A percentile compares a stretch with the other conserved stretches of the same genome.
These are phyloP conservation scores for Strigomonas galati DNA, from an alignment of 208 protist genomes.

Conservation along the genomic window DNA sequence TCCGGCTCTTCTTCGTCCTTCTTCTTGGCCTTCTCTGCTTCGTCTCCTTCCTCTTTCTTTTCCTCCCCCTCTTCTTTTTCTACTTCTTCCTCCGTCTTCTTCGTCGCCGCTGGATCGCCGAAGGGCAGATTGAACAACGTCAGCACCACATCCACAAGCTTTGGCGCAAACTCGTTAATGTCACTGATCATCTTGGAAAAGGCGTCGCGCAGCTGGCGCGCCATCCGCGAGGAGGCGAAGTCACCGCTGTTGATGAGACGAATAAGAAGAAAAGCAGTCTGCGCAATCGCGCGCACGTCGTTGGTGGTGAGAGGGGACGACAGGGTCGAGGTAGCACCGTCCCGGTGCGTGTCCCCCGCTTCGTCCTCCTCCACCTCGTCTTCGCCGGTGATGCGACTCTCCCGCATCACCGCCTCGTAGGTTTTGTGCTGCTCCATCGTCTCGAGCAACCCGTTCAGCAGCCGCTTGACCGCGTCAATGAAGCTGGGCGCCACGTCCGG, in stretches of 20 bases:
- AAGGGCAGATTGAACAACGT: slow-evolving; percentile 3
- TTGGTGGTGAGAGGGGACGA: neutral
- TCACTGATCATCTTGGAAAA: neutral
- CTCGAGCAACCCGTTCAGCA: neutral
- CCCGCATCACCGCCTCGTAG: neutral
- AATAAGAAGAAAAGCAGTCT: neutral
- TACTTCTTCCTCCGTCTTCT: neutral
- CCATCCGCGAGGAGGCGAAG: neutral
- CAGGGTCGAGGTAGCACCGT: too few relatives aligned
- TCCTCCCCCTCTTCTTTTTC: neutral
- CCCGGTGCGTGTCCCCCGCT: neutral
- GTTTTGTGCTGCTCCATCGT: neutral
- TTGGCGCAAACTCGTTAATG: slow-evolving; percentile 2
- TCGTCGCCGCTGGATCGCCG: neutral
- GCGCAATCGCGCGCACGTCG: neutral
- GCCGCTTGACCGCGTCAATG: neutral
- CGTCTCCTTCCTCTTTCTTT: neutral
- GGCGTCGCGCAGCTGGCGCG: slow-evolving; percentile 3
- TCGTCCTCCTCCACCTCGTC: neutral
- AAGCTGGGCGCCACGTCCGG: neutral
- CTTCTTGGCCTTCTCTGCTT: neutral
- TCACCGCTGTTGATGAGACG: neutral
- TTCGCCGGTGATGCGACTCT: neutral
- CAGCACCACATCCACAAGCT: neutral
- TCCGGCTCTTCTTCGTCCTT: slow-evolving; percentile 1